phyloP scores from a whole-genome alignment of 2,329 filamentous ascomycete species.

The Calonectria naviculata region DNA sequence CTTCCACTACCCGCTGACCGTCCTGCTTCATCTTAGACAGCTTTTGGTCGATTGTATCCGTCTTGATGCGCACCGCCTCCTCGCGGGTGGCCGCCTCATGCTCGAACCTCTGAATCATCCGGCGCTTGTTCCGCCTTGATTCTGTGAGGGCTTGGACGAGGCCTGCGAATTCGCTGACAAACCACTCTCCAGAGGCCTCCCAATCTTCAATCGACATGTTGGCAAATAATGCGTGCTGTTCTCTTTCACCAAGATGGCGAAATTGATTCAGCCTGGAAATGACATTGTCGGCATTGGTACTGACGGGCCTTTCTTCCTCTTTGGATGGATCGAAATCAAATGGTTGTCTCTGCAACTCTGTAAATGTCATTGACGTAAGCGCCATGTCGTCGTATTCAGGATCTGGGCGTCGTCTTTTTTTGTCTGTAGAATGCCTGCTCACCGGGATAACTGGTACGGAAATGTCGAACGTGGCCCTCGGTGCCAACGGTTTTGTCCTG shows the following conservation, averaged over 20 bases:
- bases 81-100: slow-evolving; percentile 65
- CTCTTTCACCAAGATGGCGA: slow-evolving; percentile 55
- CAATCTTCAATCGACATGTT: slow-evolving; percentile 66
- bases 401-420: slow-evolving; percentile 56
- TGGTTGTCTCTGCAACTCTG: slow-evolving; percentile 60
- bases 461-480: slow-evolving; percentile 35
- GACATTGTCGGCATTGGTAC: slow-evolving; percentile 54
- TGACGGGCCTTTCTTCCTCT: slow-evolving; percentile 48
- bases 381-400: slow-evolving; percentile 68
- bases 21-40: slow-evolving; percentile 66
- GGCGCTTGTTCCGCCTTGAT: slow-evolving; percentile 61
- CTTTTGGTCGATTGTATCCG: slow-evolving; percentile 65
- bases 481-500: slow-evolving; percentile 27
- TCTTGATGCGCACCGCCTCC: slow-evolving; percentile 63
- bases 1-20: slow-evolving; percentile 66
- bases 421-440: slow-evolving; percentile 36
- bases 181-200: slow-evolving; percentile 71
- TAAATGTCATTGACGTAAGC: slow-evolving; percentile 65
- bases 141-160: slow-evolving; percentile 61
- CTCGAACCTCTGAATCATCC: slow-evolving; percentile 63
- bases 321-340: slow-evolving; percentile 69
- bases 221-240: slow-evolving; percentile 63
- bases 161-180: slow-evolving; percentile 63
- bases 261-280: slow-evolving; percentile 62
- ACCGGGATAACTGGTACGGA: slow-evolving; percentile 34